A percentile compares a stretch with the other conserved stretches of the same genome.
phyloP scores from a whole-genome alignment of 331 rosid genomes.

The Rhamnella rubrinervis region DNA sequence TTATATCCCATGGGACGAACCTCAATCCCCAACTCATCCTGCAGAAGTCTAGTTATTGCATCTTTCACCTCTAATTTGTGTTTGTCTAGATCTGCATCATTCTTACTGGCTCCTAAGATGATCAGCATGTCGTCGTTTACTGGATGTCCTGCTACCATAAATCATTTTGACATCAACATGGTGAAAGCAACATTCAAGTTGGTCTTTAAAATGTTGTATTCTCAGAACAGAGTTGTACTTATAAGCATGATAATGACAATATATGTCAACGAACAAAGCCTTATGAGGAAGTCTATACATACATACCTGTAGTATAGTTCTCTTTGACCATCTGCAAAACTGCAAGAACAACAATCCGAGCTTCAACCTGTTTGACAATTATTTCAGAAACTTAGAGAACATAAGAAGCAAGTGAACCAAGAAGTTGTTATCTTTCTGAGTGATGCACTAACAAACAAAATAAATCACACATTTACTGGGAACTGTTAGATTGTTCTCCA shows the following conservation, averaged over 20 bases:
- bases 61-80: conserved; percentile 54
- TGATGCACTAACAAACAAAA: not conserved
- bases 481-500: not conserved
- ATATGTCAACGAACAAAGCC: not conserved
- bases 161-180: conserved; percentile 22
- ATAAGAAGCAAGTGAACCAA: conserved; percentile 6
- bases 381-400: conserved; percentile 14
- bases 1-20: conserved; percentile 51
- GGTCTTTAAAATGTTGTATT: not conserved
- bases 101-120: conserved; percentile 63
- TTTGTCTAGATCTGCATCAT: conserved; percentile 33
- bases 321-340: conserved; percentile 93
- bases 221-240: not conserved
- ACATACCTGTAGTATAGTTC: conserved; percentile 66
- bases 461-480: not conserved
- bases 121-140: conserved; percentile 78
- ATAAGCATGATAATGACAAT: not conserved
- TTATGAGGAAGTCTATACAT: conserved; percentile 9
- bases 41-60: conserved; percentile 69
- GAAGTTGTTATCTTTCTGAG: not conserved
- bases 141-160: conserved; percentile 57
- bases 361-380: conserved; percentile 74
- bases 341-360: conserved; percentile 86
- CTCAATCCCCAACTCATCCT: conserved; percentile 69
- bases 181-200: conserved; percentile 8